Base-by-base conservation (phyloP, 2,329 filamentous ascomycete genomes). In the Neofusicoccum umdonicola region DNA sequence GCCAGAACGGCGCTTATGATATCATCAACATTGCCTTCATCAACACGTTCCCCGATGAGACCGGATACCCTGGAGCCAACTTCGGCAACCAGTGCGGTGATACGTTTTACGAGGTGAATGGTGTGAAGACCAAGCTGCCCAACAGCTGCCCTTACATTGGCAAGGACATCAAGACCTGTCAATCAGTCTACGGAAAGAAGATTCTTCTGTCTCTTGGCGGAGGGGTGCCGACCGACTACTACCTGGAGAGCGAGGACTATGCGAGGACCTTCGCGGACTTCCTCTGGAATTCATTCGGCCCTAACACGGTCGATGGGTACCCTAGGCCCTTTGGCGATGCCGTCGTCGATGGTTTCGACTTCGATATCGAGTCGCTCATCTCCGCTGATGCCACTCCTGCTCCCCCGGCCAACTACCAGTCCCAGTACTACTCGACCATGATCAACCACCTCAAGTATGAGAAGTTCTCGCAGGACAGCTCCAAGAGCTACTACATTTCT, bases 151-250 rank as follows among this genome's bases (percentile, higher is more conserved):
- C 60, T 63, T 19, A 27, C 22, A 39, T 52, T 65, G 81, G 77
- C 47, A 71, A 76, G 51, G 81, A 84, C 60, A 85, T 85, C 68
- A 73, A 72, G 17, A 76, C 81, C 8, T 93, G 90, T 76, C 90
- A 93, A 74, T 70, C 76, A 13, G 77, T 74, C 6, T 78, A 86
- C 66, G 84, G 85, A 67, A 93, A 92, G 77, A 91, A 88, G 1
- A 87, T 93, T 68, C 74, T 92, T 51, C 81, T 93, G 12, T 92
- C 90, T 1, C 81, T 93, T 45, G 90, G 89, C 17, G 90, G 90
- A 35, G 86, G 72, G 2, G 69, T 37, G 27, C 75, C 77, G 9
- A 68, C 68, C 11, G 72, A 78, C 65, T 81, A 85, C 86, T 3
- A 88, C 88, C 80, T 19, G 88, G 91, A 73, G 88, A 87, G 35